Evolutionary conservation across 306 rosid species (phyloP), one percentile per base, ranked within the genome.

Genomic region (Cucurbita maxima): DNA sequence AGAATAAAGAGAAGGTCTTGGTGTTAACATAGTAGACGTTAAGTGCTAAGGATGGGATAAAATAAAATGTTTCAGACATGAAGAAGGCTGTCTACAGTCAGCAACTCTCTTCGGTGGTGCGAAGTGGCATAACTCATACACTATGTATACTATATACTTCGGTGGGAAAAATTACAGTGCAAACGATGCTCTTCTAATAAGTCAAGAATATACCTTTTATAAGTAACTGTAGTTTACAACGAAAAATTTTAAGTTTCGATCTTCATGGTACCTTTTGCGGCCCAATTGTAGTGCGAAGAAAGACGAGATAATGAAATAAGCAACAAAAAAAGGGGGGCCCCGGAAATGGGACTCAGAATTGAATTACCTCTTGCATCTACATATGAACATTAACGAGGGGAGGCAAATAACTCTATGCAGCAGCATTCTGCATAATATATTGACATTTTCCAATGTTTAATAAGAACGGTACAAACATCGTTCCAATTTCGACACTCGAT

Each of bases 341-440:
- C 74, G 16, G 19, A 14, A 69, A 69, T 69, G 74, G 74, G 74
- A 48, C 8, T 69, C 25, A 14, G 58, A 69, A 47, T 50, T 15
- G 14, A 48, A 56, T 69, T 11, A 30, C 50, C 3, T 69, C 8
- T 50, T 25, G 58, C 74, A 48, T 69, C 43, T 69, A 69, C 58
- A 69, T 69, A 15, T 69, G 16, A 50, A 69, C 74, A 69, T 48
- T 48, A 6, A 69, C 44, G 58, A 69, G 25, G 56, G 58, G 43
- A 14, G 74, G 45, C 7, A 48, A 43, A 25, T 69, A 69, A 69
- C 58, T 69, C 74, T 50, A 69, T 69, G 57, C 58, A 48, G 74
- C 58, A 25, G 58, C 25, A 48, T 69, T 15, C 57, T 48, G 58
- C 74, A 25, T 69, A 69, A 50, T 69, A 69, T 30, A 69, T 68